Percentiles rank a stretch among this genome's conserved stretches.
phyloP scores from a whole-genome alignment of 1,139 yeast species.

The Chernovozyma sophiae-reginae region DNA sequence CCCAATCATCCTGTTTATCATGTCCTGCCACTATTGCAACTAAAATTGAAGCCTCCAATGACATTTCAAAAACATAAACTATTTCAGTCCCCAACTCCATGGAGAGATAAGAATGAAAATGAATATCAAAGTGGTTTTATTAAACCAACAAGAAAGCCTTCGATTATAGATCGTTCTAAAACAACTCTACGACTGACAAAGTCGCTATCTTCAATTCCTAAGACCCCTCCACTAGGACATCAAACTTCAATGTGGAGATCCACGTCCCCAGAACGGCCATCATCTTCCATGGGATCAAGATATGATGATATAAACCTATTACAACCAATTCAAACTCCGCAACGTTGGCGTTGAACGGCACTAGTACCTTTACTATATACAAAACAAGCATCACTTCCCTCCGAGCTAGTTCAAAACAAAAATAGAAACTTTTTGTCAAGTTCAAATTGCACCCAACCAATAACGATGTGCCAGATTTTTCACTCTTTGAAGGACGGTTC shows the following conservation, averaged over 20 bases:
- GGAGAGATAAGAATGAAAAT: background rate
- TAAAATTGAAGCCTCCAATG: slow-evolving; percentile 9
- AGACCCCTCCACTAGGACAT: slow-evolving; percentile 3
- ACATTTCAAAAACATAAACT: slow-evolving; percentile 4
- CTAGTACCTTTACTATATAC: too few species aligned
- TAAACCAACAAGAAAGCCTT: slow-evolving; percentile 5
- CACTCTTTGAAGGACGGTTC: too few species aligned
- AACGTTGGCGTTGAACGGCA: slow-evolving; percentile 27
- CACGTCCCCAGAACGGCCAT: slow-evolving; percentile 34
- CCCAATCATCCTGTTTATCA: slow-evolving; percentile 29
- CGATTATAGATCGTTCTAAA: slow-evolving; percentile 1
- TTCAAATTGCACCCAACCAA: too few species aligned
- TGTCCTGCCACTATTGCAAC: slow-evolving; percentile 10
- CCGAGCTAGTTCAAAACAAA: too few species aligned
- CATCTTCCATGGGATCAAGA: slow-evolving; percentile 32
- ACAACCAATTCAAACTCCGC: slow-evolving; percentile 22
- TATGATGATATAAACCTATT: slow-evolving; percentile 32
- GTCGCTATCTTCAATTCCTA: slow-evolving; percentile 9
- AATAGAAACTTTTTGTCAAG: too few species aligned
- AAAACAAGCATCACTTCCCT: too few species aligned
- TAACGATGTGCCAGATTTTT: too few species aligned
- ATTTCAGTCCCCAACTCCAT: slow-evolving; percentile 2
- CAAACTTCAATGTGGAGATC: slow-evolving; percentile 11
- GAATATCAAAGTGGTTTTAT: slow-evolving; percentile 1
- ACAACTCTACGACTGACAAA: background rate